phyloP scores from a whole-genome alignment of 2,329 filamentous ascomycete species.

The Thermothelomyces thermophilus region DNA sequence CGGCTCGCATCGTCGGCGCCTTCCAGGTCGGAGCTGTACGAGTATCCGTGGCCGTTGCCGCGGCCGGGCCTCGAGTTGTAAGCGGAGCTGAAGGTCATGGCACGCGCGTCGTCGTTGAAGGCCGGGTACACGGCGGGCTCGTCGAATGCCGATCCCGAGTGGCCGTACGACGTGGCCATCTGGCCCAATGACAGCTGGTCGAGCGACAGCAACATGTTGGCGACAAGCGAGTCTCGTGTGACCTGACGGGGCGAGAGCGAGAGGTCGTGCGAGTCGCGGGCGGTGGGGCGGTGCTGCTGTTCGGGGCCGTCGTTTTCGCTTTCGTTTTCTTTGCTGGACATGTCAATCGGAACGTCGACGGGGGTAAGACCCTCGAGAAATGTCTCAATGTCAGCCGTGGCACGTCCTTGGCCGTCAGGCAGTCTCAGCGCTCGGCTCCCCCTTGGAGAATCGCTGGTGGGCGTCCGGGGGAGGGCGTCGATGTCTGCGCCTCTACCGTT shows the following conservation, averaged over 20 bases:
- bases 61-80: slow-evolving; percentile 24
- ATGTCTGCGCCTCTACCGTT: neutral
- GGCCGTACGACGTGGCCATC: slow-evolving; percentile 28
- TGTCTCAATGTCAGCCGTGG: slow-evolving; percentile 31
- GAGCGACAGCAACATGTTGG: slow-evolving; percentile 91
- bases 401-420: slow-evolving; percentile 20
- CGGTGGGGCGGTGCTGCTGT: slow-evolving; percentile 27
- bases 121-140: slow-evolving; percentile 34
- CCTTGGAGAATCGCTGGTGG: slow-evolving; percentile 25
- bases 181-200: slow-evolving; percentile 67
- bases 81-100: slow-evolving; percentile 22
- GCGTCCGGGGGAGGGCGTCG: slow-evolving; percentile 26
- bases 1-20: slow-evolving; percentile 48
- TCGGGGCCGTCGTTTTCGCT: slow-evolving; percentile 29
- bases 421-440: slow-evolving; percentile 30
- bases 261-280: slow-evolving; percentile 74
- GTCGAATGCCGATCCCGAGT: slow-evolving; percentile 30
- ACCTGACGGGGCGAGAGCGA: slow-evolving; percentile 70
- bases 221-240: slow-evolving; percentile 83
- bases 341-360: slow-evolving; percentile 31
- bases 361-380: slow-evolving; percentile 37
- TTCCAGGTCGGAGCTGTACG: slow-evolving; percentile 58
- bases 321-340: slow-evolving; percentile 29
- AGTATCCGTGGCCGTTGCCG: slow-evolving; percentile 39
- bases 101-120: slow-evolving; percentile 24